A percentile compares a stretch with the other conserved stretches of the same genome.
These are phyloP conservation scores for Aspergillus sp. DNA, from an alignment of 2,329 filamentous ascomycete species.

Conservation along the genomic window DNA sequence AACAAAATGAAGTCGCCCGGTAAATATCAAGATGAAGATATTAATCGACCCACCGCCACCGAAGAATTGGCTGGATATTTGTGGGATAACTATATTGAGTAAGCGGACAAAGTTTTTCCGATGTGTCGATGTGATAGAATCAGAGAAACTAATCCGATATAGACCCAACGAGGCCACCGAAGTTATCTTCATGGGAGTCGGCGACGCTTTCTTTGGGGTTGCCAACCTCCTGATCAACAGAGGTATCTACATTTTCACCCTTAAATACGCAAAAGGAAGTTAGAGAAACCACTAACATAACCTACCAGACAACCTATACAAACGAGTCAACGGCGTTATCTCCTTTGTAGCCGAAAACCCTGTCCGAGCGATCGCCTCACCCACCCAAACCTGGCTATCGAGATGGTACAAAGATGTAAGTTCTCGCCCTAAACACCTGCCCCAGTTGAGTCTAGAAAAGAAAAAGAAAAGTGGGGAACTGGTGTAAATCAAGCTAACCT, in stretches of 20 bases:
- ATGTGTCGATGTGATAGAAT: not conserved
- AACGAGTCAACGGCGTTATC: constrained; percentile 68
- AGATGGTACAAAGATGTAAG: constrained; percentile 75
- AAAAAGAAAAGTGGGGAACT: too few species aligned
- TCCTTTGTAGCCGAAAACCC: constrained; percentile 76
- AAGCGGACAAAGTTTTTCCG: constrained; percentile 21
- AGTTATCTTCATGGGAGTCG: constrained; percentile 83
- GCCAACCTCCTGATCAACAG: constrained; percentile 76
- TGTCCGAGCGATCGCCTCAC: constrained; percentile 76
- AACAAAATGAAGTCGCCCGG: constrained; percentile 30
- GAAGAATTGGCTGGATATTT: constrained; percentile 79
- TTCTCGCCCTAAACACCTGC: too few species aligned
- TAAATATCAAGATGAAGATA: constrained; percentile 48
- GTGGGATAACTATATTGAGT: constrained; percentile 96
- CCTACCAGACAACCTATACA: constrained; percentile 57
- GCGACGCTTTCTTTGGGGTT: constrained; percentile 82
- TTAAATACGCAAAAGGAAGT: not conserved
- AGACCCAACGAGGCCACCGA: constrained; percentile 66
- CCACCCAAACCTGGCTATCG: constrained; percentile 65
- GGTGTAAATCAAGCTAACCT: not conserved
- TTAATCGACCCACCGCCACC: constrained; percentile 54
- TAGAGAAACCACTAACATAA: not conserved
- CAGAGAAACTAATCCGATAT: constrained; percentile 4
- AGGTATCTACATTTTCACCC: constrained; percentile 49
- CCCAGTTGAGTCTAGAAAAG: not conserved